Evolutionary conservation across 305 asterid species (phyloP), one percentile per base, ranked within the genome.

Genomic region (Salvia sclarea): DNA sequence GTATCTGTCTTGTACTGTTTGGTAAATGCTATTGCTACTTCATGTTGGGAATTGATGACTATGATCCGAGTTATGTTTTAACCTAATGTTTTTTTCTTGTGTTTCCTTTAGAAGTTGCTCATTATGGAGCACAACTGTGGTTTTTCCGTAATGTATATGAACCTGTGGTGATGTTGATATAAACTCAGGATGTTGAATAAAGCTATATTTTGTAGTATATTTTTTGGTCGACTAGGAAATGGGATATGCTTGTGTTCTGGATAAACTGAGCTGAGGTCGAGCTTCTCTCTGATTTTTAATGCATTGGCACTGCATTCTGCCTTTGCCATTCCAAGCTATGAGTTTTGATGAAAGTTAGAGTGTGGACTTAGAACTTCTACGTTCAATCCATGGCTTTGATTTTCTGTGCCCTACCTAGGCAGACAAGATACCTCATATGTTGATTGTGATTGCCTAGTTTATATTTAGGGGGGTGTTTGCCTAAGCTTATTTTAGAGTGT

Each of bases 41-140:
- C 48, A 28, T 48, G 11, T 43, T 72, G 55, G 69, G 69, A 54
- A 70, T 66, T 61, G 66, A 61, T 74, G 37, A 66, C 44, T 61
- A 10, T 49, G 75, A 48, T n/a, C n/a, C n/a, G n/a, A n/a, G n/a
- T n/a, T n/a, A n/a, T n/a, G n/a, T n/a, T n/a, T n/a, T n/a, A n/a
- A n/a, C n/a, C n/a, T n/a, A n/a, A n/a, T n/a, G n/a, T n/a, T n/a
- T n/a, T n/a, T n/a, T n/a, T n/a, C n/a, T n/a, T n/a, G n/a, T n/a
- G n/a, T n/a, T n/a, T n/a, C n/a, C n/a, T n/a, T n/a, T n/a, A n/a
- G n/a, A n/a, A n/a, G 31, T 43, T 43, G 47, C 2, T 13, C 12
- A 1, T 12, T 41, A 41, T 41, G 47, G 6, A 7, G 43, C 43
- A 9, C 11, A 11, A 11, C 14, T 41, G 12, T 6, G 5, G 8